A percentile compares a stretch with the other conserved stretches of the same genome.
phyloP scores from a whole-genome alignment of 108 stramenopile species.

The Cyclotella choctawhatcheeana region DNA sequence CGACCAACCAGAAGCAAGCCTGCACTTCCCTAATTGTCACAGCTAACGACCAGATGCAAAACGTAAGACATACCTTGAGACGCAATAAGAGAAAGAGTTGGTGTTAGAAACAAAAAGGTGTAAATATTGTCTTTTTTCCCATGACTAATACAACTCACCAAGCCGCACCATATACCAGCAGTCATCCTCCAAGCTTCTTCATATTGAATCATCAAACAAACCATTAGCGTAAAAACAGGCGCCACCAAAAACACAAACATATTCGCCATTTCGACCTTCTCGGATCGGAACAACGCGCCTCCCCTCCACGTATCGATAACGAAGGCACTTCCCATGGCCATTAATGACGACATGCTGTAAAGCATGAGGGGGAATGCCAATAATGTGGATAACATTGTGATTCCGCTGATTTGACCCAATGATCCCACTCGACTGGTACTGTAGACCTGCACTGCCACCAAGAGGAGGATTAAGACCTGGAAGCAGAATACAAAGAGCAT shows the following conservation, averaged over 20 bases:
- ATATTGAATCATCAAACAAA: constrained; percentile 36
- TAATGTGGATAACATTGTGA: constrained; percentile 43
- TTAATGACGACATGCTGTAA: constrained; percentile 53
- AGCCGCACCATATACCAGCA: constrained; percentile 38
- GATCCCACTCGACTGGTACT: constrained; percentile 23
- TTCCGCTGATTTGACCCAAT: neutral
- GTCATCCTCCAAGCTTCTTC: constrained; percentile 67
- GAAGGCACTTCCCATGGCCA: constrained; percentile 68
- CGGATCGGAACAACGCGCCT: constrained; percentile 30
- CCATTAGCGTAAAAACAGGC: constrained; percentile 49
- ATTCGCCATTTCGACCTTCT: constrained; percentile 39
- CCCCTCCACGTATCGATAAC: constrained; percentile 54
- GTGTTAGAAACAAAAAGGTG: no score
- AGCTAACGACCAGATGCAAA: constrained; percentile 45
- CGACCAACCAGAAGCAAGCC: constrained; percentile 54
- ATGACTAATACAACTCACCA: no score
- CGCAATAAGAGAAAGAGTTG: no score
- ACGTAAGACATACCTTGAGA: constrained; percentile 10
- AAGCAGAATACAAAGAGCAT: constrained; percentile 74
- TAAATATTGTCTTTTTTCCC: no score
- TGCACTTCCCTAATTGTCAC: constrained; percentile 55
- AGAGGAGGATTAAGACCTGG: constrained; percentile 63
- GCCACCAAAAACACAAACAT: constrained; percentile 57
- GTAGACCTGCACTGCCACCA: constrained; percentile 58
- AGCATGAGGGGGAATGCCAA: constrained; percentile 56